These are phyloP conservation scores for Musa beccarii DNA, from an alignment of 176 grass and related monocot species.

Conservation along the genomic window DNA sequence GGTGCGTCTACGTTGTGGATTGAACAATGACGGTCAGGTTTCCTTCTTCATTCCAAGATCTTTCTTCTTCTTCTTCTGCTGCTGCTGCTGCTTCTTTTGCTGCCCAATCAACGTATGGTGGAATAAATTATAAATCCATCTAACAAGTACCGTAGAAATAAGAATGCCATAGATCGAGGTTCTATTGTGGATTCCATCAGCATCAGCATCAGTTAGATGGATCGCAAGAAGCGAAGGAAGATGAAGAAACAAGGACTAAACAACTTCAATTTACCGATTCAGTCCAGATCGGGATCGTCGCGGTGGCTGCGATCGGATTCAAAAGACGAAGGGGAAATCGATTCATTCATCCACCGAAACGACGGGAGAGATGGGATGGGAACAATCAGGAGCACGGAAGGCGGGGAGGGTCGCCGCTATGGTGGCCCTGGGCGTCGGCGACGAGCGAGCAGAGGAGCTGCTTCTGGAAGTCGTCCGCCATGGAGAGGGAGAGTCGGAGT, in stretches of 20 bases:
- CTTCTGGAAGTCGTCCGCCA: constrained; percentile 53
- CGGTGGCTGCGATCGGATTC: constrained; percentile 45
- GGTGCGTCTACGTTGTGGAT: no score
- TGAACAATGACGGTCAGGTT: no score
- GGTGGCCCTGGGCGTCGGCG: constrained; percentile 45
- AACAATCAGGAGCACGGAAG: background rate
- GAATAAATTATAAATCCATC: constrained; percentile 47
- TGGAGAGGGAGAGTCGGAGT: background rate
- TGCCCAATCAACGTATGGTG: no score
- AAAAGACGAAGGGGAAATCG: constrained; percentile 45
- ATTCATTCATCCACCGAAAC: constrained; percentile 44
- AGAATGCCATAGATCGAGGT: no score
- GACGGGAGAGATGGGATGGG: constrained; percentile 8
- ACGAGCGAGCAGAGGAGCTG: constrained; percentile 57
- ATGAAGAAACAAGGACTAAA: no score
- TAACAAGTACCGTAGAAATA: constrained; percentile 5
- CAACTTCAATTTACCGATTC: constrained; percentile 33
- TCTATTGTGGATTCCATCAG: no score
- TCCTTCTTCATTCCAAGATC: no score
- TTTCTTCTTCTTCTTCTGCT: no score
- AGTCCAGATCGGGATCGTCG: constrained; percentile 64
- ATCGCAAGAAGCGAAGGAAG: no score
- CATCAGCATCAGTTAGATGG: no score
- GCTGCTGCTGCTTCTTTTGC: no score
- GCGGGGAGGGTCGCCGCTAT: constrained; percentile 62